Evolutionary conservation across 129 eudicot species (phyloP), one percentile per base, ranked within the genome.

Genomic region (Saussurea involucrata): DNA sequence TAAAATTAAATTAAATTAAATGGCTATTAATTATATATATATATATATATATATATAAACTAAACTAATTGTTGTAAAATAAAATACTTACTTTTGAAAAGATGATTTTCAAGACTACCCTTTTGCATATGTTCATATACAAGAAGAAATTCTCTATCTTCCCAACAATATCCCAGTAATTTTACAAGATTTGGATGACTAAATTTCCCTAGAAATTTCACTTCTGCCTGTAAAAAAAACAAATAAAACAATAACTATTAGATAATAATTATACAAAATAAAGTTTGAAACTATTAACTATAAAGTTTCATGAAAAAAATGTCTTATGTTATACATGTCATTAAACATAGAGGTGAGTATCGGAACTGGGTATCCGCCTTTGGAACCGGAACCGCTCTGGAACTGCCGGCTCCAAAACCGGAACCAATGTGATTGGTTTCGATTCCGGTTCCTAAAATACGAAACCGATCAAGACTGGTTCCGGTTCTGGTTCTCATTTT

Each of bases 91-190:
- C 97, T 84, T 80, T 85, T 90, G 71, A 92, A 87, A 12, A 92
- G 89, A 68, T 92, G 92, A 28, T 69, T 87, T 60, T 92, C 97
- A 8, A 92, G 66, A 77, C 92, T 89, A 34, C 97, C 97, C 32
- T 82, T 87, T 24, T 83, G 86, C 95, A 92, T 79, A 72, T 85
- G 85, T 28, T 92, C 97, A 65, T 92, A 92, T 24, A 92, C 92
- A 4, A 92, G 89, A 18, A 92, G 89, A 28, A 89, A 83, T 60
- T 85, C 85, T 33, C 74, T 80, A 3, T 92, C 95, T 67, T 92
- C 92, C 85, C 89, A 88, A 44, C 95, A 92, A 31, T 92, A 92
- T n/a, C 97, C 97, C 63, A 92, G 44, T 0, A 92, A 66, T 77
- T 77, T 92, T 1, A 89, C 95, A 5, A 92, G 88, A 81, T 92